Evolutionary conservation across 1,284 basidiomycete species (phyloP), one percentile per base, ranked within the genome.

Genomic region (Boletus austroedulis): DNA sequence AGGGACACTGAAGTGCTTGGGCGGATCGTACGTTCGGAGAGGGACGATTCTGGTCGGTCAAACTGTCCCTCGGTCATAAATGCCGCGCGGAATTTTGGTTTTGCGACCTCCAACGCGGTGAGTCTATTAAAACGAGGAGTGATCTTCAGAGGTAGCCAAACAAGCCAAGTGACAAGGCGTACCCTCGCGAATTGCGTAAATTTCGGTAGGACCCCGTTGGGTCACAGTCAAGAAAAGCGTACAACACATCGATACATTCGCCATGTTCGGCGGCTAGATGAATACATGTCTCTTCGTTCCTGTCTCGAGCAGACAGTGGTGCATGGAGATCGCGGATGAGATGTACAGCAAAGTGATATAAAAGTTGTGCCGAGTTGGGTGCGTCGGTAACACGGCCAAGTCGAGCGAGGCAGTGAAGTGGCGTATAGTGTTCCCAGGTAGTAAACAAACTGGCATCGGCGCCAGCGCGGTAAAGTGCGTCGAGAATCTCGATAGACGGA

Each of bases 181-280:
- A 89, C 85, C 88, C 88, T 75, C 85, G 75, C 11, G 82, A 77
- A 67, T 90, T 90, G 51, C 82, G 81, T 69, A 86, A 69, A 62
- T 84, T 80, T 29, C 82, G 79, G 24, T 84, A 78, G 5, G 74
- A 65, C 31, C 82, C 80, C 7, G 77, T 80, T 0, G 75, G 72
- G 67, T 90, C 89, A 62, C 82, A 85, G 49, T 85, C 81, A 44
- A 90, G 76, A 59, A 90, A 75, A 45, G 85, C 79, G 53, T 77
- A 75, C 41, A 90, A 72, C 23, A 90, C 71, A 56, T 86, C 83
- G 24, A 83, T 72, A 70, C 78, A 86, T 57, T 89, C 85, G 14
- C 95, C 96, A 60, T 90, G 88, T 65, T 94, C 89, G 8, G 96
- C 95, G 23, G 95, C 95, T 55, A 98, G 81, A 76, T 98, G 95